Evolutionary conservation across 78 protist genomes (phyloP).

Genomic region (Dictyostelium purpureum): DNA sequence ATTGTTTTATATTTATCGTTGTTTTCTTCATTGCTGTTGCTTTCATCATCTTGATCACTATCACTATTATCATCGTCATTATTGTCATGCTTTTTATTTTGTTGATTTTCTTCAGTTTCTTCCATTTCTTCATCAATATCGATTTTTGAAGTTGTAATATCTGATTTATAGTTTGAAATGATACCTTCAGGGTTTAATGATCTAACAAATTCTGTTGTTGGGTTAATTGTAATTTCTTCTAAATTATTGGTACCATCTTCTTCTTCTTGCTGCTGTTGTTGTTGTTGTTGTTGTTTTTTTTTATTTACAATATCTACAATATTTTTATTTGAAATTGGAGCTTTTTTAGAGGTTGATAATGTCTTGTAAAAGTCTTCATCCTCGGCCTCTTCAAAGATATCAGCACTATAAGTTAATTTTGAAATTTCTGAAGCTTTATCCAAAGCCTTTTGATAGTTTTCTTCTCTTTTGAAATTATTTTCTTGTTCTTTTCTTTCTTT

Average conservation of each 20-base stretch:
- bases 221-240: conserved; percentile 18
- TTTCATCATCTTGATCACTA: background rate
- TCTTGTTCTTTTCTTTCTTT: conserved; percentile 1
- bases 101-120: background rate
- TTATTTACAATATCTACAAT: background rate
- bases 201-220: conserved; percentile 48
- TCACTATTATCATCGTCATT: background rate
- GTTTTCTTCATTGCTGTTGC: background rate
- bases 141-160: background rate
- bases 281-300: background rate
- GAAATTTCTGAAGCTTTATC: conserved; percentile 20
- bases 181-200: conserved; percentile 50
- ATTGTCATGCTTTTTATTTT: background rate
- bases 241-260: background rate
- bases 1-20: background rate
- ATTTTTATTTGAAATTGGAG: conserved; percentile 2
- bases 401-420: conserved; percentile 18
- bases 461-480: background rate
- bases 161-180: conserved; percentile 15
- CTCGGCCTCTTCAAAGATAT: conserved; percentile 54
- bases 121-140: background rate
- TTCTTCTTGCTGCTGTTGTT: background rate
- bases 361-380: conserved; percentile 44
- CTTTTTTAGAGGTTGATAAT: conserved; percentile 41
- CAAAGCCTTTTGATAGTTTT: conserved; percentile 55